Base-by-base conservation (phyloP, 139 green algal genomes). In the Raphidocelis subcapitata region DNA sequence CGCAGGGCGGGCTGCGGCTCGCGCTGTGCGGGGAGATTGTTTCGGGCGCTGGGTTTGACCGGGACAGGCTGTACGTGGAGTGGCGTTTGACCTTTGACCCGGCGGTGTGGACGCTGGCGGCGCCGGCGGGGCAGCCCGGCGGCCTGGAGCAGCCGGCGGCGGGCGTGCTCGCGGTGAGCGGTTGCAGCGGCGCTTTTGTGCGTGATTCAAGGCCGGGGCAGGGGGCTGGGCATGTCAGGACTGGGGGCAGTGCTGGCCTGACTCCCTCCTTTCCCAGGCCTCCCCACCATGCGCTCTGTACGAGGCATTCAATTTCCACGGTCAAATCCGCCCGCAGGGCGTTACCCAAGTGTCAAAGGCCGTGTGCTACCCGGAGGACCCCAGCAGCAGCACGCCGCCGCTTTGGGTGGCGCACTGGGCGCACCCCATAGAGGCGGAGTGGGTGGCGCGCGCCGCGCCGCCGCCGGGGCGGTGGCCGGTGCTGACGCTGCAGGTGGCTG, bases 401-500 rank as follows among this genome's bases (percentile, higher is more conserved):
- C 44, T 69, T 44, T 86, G 79, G 47, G 84, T 90, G 64, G 80
- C 84, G 28, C 84, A 92, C 76, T 85, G 82, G 33, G 69, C 66
- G 1, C 84, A 90, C 80, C 86, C 86, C 15, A 47, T 92, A 29
- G 86, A 92, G 79, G 74, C 82, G 46, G 82, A 89, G 74, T 81
- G 83, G 69, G 37, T 84, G 29, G 72, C 72, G 33, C 67, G 64
- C 15, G 23, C 24, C 24, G 28, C 56, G 56, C 64, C 71, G 2
- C 52, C 67, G 23, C 59, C 62, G 3, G 70, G 62, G 41, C 67
- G 83, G 47, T 85, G 73, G 56, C 86, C 86, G 23, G 56, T 33
- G 18, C 57, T 69, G 31, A 29, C 68, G 56, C 56, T 74, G 56
- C 72, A 67, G 62, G 62, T 72, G 44, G 2, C 31, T 12, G 33